A percentile compares a stretch with the other conserved stretches of the same genome.
phyloP scores from a whole-genome alignment of 495 filamentous ascomycete genomes.

The Podospora pseudopauciseta region DNA sequence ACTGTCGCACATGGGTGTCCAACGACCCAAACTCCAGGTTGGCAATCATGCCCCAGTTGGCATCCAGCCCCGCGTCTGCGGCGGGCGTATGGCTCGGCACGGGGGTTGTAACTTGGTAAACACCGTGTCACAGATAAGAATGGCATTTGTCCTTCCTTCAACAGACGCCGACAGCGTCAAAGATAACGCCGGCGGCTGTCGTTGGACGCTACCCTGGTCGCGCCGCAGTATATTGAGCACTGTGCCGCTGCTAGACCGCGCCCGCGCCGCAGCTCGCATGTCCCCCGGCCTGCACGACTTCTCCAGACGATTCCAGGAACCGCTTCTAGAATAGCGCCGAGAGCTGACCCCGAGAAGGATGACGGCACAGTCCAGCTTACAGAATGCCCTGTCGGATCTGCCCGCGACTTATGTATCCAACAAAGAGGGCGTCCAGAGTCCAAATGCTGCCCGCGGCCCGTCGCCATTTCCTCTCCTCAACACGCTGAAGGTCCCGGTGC shows the following conservation, averaged over 20 bases:
- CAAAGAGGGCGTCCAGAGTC: background rate
- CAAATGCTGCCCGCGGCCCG: background rate
- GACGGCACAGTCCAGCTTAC: slow-evolving; percentile 1
- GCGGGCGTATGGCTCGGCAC: slow-evolving; percentile 1
- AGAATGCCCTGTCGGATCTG: background rate
- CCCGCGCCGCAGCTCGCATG: slow-evolving; percentile 2
- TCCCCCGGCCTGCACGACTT: background rate
- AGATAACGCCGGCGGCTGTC: background rate
- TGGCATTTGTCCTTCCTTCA: background rate
- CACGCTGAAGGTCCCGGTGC: background rate
- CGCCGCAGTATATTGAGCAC: slow-evolving; percentile 8
- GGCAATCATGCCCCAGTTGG: slow-evolving; percentile 4
- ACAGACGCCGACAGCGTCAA: slow-evolving; percentile 1
- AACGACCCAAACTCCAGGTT: background rate
- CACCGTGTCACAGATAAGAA: background rate
- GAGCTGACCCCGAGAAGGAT: background rate
- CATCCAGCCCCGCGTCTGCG: background rate
- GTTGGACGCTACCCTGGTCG: background rate
- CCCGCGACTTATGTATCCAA: background rate
- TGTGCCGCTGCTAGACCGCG: slow-evolving; percentile 10
- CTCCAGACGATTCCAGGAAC: background rate
- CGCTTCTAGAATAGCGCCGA: background rate
- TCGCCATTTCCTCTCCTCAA: background rate
- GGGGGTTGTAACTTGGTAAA: slow-evolving; percentile 1
- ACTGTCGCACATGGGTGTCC: background rate